Percentiles rank a stretch among this genome's conserved stretches.
Conservation (phyloP, 768 basidiomycete species). For the Hortiboletus campestris region DNA sequence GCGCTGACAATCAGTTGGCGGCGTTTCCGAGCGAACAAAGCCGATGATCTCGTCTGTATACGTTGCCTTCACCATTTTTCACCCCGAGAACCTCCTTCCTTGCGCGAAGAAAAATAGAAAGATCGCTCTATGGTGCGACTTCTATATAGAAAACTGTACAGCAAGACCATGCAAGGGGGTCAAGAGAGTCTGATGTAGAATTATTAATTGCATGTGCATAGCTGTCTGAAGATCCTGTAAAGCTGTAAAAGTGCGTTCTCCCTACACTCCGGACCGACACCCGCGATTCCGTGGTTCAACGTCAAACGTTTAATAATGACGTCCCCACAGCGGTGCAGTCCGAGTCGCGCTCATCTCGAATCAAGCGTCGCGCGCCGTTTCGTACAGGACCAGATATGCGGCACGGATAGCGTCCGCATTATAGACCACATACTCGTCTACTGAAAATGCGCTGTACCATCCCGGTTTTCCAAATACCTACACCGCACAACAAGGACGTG, state of each 20-base stretch:
- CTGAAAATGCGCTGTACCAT: conserved; percentile 6
- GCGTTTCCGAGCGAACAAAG: too few relatives aligned
- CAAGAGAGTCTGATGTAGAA: too few relatives aligned
- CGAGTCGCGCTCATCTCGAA: too few relatives aligned
- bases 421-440: conserved; percentile 29
- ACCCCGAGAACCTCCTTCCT: not conserved
- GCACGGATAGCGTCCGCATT: conserved; percentile 23
- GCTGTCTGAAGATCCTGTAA: not conserved
- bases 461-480: conserved; percentile 19
- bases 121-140: too few relatives aligned
- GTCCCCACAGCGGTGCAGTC: not conserved
- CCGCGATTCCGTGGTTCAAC: too few relatives aligned
- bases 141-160: not conserved
- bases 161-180: not conserved
- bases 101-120: not conserved
- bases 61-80: not conserved
- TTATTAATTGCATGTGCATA: not conserved
- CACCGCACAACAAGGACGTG: not conserved
- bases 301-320: not conserved
- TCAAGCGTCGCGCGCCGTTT: not conserved
- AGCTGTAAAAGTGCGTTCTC: not conserved
- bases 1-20: too few relatives aligned
- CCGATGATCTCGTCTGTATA: too few relatives aligned
- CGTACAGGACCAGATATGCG: conserved; percentile 27
- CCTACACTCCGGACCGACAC: not conserved